A percentile compares a stretch with the other conserved stretches of the same genome.
phyloP scores from a whole-genome alignment of 306 rosid species.

The Prunus mira region DNA sequence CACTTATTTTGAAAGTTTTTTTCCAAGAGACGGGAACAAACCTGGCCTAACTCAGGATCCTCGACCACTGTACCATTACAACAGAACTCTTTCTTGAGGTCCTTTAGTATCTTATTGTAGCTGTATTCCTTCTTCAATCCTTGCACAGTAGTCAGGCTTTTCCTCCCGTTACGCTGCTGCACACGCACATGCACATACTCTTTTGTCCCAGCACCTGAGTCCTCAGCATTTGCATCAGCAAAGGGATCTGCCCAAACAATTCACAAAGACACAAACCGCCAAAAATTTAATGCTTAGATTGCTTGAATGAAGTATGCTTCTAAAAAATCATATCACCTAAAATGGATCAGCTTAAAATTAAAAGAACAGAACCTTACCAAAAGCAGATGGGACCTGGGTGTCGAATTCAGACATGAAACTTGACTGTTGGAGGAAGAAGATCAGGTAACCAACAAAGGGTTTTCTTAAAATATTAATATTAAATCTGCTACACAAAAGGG shows the following conservation, averaged over 20 bases:
- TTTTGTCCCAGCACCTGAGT: slow-evolving; percentile 49
- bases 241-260: slow-evolving; percentile 37
- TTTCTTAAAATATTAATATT: background rate
- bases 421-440: slow-evolving; percentile 30
- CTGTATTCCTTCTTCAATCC: slow-evolving; percentile 54
- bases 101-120: slow-evolving; percentile 51
- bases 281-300: background rate
- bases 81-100: slow-evolving; percentile 51
- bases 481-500: slow-evolving; percentile 10
- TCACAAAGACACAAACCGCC: background rate
- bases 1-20: too few relatives aligned
- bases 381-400: slow-evolving; percentile 43
- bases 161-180: slow-evolving; percentile 50
- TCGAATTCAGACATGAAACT: slow-evolving; percentile 56
- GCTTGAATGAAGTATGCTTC: background rate
- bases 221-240: slow-evolving; percentile 58
- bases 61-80: slow-evolving; percentile 52
- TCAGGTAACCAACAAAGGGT: slow-evolving; percentile 26
- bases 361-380: slow-evolving; percentile 26
- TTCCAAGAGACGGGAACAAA: background rate
- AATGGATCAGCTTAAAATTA: background rate
- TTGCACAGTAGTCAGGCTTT: slow-evolving; percentile 47
- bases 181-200: slow-evolving; percentile 47
- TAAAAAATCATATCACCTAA: background rate
- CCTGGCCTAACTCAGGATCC: slow-evolving; percentile 56